Conservation (phyloP, 306 rosid species). For the Abrus precatorius region DNA sequence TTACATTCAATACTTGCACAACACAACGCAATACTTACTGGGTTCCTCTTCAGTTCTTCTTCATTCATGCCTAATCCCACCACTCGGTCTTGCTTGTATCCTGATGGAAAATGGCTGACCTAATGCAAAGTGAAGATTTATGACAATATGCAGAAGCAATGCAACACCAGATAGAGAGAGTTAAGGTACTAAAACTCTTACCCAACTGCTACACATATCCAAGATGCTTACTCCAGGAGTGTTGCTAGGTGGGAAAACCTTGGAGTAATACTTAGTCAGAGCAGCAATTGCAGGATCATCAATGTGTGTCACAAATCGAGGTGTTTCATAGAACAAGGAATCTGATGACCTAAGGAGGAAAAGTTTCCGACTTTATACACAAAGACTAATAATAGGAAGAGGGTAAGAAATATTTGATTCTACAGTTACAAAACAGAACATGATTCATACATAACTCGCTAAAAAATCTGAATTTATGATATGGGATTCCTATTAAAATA, state of each 20-base stretch:
- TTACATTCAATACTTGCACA: too few species aligned
- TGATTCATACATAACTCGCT: too few species aligned
- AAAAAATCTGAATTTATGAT: not conserved
- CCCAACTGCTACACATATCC: constrained; percentile 96
- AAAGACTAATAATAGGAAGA: not conserved
- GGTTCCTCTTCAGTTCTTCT: constrained; percentile 79
- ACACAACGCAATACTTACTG: constrained; percentile 44
- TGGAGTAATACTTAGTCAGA: constrained; percentile 75
- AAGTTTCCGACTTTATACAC: constrained; percentile 15
- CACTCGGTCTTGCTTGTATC: constrained; percentile 80
- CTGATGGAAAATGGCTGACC: constrained; percentile 90
- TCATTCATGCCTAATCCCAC: constrained; percentile 88
- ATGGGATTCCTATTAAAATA: not conserved
- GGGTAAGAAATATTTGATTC: not conserved
- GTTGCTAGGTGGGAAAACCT: constrained; percentile 77
- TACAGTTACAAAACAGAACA: not conserved
- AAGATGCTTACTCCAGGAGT: constrained; percentile 74
- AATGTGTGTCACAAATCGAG: constrained; percentile 88
- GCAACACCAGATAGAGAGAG: constrained; percentile 18
- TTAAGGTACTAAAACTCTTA: constrained; percentile 48
- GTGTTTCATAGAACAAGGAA: constrained; percentile 74
- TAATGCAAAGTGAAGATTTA: constrained; percentile 49
- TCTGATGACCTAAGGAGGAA: constrained; percentile 65
- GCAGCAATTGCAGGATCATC: constrained; percentile 84
- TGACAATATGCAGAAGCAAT: constrained; percentile 15